phyloP scores from a whole-genome alignment of 208 protist species.

The Trypanosomatidae sp. region DNA sequence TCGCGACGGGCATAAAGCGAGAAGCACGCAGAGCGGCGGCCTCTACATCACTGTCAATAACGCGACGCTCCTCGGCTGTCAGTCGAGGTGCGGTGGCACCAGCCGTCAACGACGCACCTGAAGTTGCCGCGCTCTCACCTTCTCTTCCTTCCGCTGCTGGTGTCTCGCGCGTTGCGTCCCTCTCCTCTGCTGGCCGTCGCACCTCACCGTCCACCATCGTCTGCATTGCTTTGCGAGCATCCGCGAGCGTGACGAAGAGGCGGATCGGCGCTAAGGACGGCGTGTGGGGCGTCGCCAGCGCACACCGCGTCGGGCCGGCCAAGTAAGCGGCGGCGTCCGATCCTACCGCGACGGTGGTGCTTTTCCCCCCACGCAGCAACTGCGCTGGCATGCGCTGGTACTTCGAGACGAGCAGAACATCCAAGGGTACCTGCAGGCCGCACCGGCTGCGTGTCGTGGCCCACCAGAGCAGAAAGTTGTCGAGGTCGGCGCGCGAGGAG shows the following conservation, averaged over 20 bases:
- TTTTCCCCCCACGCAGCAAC: conserved; percentile 16
- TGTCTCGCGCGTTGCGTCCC: too few species aligned
- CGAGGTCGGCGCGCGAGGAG: conserved; percentile 52
- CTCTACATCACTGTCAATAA: conserved; percentile 34
- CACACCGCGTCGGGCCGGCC: conserved; percentile 11
- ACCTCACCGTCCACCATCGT: conserved; percentile 29
- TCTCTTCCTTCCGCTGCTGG: too few species aligned
- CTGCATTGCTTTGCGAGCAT: conserved; percentile 20
- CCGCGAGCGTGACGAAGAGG: conserved; percentile 40
- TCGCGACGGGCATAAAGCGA: conserved; percentile 44
- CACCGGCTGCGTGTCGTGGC: conserved; percentile 39
- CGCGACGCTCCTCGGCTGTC: conserved; percentile 13
- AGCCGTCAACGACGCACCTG: too few species aligned
- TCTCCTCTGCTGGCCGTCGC: too few species aligned
- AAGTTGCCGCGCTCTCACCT: too few species aligned
- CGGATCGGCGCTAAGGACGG: conserved; percentile 30
- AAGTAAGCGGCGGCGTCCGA: conserved; percentile 19
- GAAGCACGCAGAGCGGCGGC: conserved; percentile 53
- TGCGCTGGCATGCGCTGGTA: conserved; percentile 34
- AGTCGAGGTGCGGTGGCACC: background rate
- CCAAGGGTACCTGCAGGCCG: conserved; percentile 47
- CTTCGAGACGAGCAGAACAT: conserved; percentile 34
- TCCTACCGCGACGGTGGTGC: conserved; percentile 16
- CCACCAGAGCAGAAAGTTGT: conserved; percentile 79
- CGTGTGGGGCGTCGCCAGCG: conserved; percentile 12